Base-by-base conservation (phyloP, 2,329 filamentous ascomycete genomes). In the Alternaria gansuensis region DNA sequence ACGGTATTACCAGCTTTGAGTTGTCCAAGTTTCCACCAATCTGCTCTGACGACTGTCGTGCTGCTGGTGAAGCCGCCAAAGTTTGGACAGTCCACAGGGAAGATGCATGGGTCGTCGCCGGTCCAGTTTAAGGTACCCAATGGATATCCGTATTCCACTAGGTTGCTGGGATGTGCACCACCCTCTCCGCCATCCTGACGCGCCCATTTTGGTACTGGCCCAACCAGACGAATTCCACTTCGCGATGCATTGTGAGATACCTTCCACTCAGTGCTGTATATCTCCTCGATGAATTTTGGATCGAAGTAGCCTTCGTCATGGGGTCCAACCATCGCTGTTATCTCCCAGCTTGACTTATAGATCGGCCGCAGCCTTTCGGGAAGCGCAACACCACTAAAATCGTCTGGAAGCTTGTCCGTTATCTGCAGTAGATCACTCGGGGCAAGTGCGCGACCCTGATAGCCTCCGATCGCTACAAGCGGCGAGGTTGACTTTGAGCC, bases 21-120 rank as follows among this genome's bases (percentile, higher is more conserved):
- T 68, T 89, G 86, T 0, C 87, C 87, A 10, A 89, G 67, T 65
- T 87, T 86, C 85, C 85, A 88, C 66, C 83, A 80, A 50, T 88
- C 85, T 2, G 81, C 85, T 57, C 82, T 82, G 29, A 86, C 79
- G 11, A 87, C 79, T 0, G 85, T 88, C 2, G 82, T 82, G 11
- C 79, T 82, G 31, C 81, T 85, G 0, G 87, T 79, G 58, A 88
- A 87, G 0, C 86, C 86, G 6, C 87, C 86, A 57, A 88, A 82
- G 62, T 87, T 85, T 0, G 86, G 87, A 50, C 81, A 82, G 66
- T 88, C 86, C 5, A 84, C 78, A 0, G 85, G 81, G 48, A 88
- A 87, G 17, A 88, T 82, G n/a, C 84, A 84, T 2, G 84, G 82
- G 34, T 85, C 84, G 57, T 88, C 85, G 4, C 86, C 86, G 0